These are phyloP conservation scores for Sistotremastrum suecicum DNA, from an alignment of 768 basidiomycete species.

Conservation along the genomic window DNA sequence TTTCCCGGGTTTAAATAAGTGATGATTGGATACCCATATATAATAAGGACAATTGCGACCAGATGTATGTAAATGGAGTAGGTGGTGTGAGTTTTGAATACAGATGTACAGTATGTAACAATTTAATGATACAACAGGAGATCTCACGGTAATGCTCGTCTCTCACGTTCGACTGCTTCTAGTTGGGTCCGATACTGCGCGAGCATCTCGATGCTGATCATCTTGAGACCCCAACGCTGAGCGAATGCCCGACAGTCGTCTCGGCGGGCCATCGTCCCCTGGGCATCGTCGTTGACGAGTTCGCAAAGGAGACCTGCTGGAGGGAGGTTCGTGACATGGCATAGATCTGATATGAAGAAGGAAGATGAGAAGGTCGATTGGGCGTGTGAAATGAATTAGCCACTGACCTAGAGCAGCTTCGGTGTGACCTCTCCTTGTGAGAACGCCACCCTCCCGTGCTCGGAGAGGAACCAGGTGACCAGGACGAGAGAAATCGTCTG, in stretches of 20 bases:
- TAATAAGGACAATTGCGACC: too few species aligned
- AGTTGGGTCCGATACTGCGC: constrained; percentile 23
- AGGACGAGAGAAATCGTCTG: constrained; percentile 76
- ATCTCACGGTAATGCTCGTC: too few species aligned
- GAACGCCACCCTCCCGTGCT: constrained; percentile 71
- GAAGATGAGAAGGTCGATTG: neutral
- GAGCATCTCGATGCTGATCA: constrained; percentile 88
- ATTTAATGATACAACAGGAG: too few species aligned
- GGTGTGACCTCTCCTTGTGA: constrained; percentile 86
- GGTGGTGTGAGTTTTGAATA: too few species aligned
- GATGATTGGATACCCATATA: too few species aligned
- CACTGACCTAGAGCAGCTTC: constrained; percentile 58
- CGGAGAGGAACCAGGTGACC: constrained; percentile 94
- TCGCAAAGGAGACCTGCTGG: constrained; percentile 84
- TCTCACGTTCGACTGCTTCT: too few species aligned
- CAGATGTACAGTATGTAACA: too few species aligned
- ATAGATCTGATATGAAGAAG: constrained; percentile 45
- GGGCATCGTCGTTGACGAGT: constrained; percentile 80
- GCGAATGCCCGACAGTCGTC: constrained; percentile 92
- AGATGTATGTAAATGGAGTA: too few species aligned
- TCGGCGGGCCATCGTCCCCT: constrained; percentile 86
- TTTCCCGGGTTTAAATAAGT: too few species aligned
- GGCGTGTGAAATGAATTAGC: neutral
- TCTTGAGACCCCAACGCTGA: constrained; percentile 76
- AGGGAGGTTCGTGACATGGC: constrained; percentile 52